Base-by-base conservation (phyloP, 1,284 basidiomycete genomes). In the Ustilago hordei region DNA sequence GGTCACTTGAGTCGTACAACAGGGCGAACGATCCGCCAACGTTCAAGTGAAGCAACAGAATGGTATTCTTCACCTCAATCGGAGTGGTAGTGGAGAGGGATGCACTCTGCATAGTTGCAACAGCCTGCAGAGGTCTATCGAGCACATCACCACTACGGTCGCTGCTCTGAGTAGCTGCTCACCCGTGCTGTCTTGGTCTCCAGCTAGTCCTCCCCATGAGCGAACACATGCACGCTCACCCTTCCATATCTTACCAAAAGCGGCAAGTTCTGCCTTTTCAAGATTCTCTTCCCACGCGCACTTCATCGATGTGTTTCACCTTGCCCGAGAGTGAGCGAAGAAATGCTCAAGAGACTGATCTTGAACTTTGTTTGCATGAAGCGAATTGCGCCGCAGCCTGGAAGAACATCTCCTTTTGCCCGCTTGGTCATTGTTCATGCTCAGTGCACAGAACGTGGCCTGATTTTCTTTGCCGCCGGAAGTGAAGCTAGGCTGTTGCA, bases 251-350 rank as follows among this genome's bases (percentile, higher is more conserved):
- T 31, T 55, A 28, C 54, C 35, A 41, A 55, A 55, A 55, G 54
- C 54, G 54, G 54, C 36, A 28, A 32, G 34, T 17, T 19, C n/a
- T n/a, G 15, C 13, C 23, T 28, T 9, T 9, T 15, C 45, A 48
- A 48, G 15, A 17, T 39, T 39, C 19, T 55, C n/a, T 55, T 55
- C 54, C 41, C 54, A 55, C 54, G 38, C 54, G 39, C 38, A 55
- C 38, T 8, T 17, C 45, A 11, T 50, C 48, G n/a, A 19, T 52
- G 7, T 54, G 54, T 55, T 55, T 55, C 54, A 55, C 35, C 36
- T 45, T 36, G 17, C 15, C 52, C 52, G 34, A 54, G 15, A 8
- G 7, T 23, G 35, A 54, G 17, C 17, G 35, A 54, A 28, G 23
- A 28, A 28, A 2, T 28, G 23, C 15, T 50, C 0, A 13, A 50